Percentiles rank a stretch among this genome's conserved stretches.
These are phyloP conservation scores for Kazachstania psychrophila DNA, from an alignment of 805 yeast genomes.

Conservation along the genomic window DNA sequence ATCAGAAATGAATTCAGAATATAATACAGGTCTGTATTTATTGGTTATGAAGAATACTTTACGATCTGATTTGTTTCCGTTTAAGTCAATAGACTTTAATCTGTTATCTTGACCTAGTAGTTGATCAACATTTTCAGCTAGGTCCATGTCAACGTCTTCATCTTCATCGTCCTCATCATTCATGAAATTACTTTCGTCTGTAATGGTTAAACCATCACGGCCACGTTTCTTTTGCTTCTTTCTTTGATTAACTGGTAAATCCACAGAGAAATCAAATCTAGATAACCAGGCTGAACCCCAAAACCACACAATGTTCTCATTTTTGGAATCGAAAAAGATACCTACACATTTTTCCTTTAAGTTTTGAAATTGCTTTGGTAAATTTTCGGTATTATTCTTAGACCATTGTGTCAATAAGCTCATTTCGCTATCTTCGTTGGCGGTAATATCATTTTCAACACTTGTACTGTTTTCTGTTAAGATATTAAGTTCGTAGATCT, in stretches of 20 bases:
- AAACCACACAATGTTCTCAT: constrained; percentile 55
- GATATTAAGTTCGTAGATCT: constrained; percentile 56
- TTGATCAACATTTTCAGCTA: constrained; percentile 10
- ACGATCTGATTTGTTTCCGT: constrained; percentile 22
- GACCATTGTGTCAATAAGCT: constrained; percentile 63
- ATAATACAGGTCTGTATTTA: constrained; percentile 65
- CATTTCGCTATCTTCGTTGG: constrained; percentile 4
- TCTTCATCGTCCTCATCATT: constrained; percentile 29
- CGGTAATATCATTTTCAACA: constrained; percentile 8
- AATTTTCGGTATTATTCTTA: constrained; percentile 56
- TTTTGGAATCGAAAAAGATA: constrained; percentile 41
- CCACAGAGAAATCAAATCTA: constrained; percentile 54
- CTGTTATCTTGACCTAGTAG: constrained; percentile 6
- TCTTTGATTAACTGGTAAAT: constrained; percentile 39
- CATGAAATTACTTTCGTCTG: constrained; percentile 32
- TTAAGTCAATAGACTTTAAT: constrained; percentile 16
- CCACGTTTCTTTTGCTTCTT: constrained; percentile 32
- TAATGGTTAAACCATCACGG: constrained; percentile 37
- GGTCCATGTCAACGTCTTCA: constrained; percentile 23
- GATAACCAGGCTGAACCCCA: constrained; percentile 81
- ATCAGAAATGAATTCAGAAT: constrained; percentile 44
- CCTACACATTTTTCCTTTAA: constrained; percentile 67
- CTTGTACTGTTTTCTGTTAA: not conserved
- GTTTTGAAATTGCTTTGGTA: constrained; percentile 55
- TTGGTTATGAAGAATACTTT: constrained; percentile 62